Evolutionary conservation across 2,329 filamentous ascomycete species (phyloP).

Genomic region (Hysterium pulicare): DNA sequence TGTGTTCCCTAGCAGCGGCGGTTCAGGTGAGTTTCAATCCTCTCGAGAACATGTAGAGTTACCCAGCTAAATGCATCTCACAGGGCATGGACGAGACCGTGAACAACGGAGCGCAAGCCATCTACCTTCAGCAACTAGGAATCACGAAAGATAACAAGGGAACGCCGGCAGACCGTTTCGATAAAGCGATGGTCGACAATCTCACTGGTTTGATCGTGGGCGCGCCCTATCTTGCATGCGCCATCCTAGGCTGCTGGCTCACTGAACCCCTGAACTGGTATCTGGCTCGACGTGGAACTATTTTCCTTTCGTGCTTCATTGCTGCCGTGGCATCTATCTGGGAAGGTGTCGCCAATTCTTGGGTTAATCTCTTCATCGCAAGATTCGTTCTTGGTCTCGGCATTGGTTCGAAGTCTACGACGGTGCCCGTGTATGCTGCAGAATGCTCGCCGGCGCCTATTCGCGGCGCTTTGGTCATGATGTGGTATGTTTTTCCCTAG

Average conservation of each 20-base stretch:
- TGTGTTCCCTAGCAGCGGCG: constrained; percentile 54
- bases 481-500: no score
- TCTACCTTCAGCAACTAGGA: constrained; percentile 1
- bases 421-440: constrained; percentile 28
- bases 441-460: constrained; percentile 44
- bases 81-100: constrained; percentile 51
- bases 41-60: no score
- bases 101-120: constrained; percentile 47
- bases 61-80: no score
- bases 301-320: constrained; percentile 55
- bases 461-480: constrained; percentile 46
- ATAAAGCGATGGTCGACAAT: constrained; percentile 25
- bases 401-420: constrained; percentile 40
- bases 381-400: constrained; percentile 43
- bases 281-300: constrained; percentile 60
- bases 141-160: neutral
- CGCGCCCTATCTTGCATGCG: constrained; percentile 45
- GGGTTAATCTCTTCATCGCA: constrained; percentile 39
- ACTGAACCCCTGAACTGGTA: constrained; percentile 58
- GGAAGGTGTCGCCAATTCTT: constrained; percentile 34
- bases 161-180: constrained; percentile 14
- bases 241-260: constrained; percentile 47
- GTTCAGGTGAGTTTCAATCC: no score
- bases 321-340: constrained; percentile 42
- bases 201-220: constrained; percentile 44